Percentiles rank a stretch among this genome's conserved stretches.
phyloP scores from a whole-genome alignment of 345 rosid species.

The Moricandia moricandioides region DNA sequence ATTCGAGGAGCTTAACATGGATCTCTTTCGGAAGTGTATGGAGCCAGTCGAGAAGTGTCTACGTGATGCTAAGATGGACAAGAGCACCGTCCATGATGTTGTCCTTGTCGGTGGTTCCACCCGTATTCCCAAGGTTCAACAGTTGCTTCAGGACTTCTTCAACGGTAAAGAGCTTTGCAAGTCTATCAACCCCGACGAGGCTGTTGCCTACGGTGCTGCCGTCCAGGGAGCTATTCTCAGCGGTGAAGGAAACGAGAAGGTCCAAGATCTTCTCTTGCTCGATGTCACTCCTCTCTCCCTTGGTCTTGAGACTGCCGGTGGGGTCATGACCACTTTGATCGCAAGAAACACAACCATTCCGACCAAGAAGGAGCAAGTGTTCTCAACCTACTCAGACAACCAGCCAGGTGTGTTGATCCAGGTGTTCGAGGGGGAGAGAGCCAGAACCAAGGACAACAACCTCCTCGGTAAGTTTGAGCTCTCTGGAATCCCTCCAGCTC shows the following conservation, averaged over 20 bases:
- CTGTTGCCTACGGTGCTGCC: conserved; percentile 86
- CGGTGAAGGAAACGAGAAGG: conserved; percentile 81
- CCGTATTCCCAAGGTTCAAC: conserved; percentile 77
- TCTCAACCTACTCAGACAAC: conserved; percentile 77
- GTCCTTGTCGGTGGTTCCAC: conserved; percentile 81
- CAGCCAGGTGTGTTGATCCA: conserved; percentile 81
- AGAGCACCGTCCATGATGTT: conserved; percentile 63
- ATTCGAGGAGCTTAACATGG: conserved; percentile 76
- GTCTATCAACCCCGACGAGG: conserved; percentile 81
- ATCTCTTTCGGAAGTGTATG: conserved; percentile 70
- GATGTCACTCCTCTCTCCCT: conserved; percentile 76
- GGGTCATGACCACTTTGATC: conserved; percentile 79
- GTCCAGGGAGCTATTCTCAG: conserved; percentile 84
- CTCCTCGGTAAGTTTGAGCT: conserved; percentile 78
- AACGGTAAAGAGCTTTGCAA: conserved; percentile 84
- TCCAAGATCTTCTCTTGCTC: conserved; percentile 71
- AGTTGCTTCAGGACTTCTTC: conserved; percentile 70
- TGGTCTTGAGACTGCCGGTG: conserved; percentile 75
- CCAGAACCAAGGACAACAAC: conserved; percentile 79
- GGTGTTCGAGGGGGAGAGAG: conserved; percentile 74
- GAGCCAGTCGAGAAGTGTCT: conserved; percentile 70
- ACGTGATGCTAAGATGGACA: conserved; percentile 75
- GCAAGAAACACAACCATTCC: conserved; percentile 77
- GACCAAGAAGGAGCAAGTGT: conserved; percentile 68
- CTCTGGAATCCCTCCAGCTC: conserved; percentile 77